Conservation (phyloP, 306 rosid species). For the Hylodesmum podocarpum region DNA sequence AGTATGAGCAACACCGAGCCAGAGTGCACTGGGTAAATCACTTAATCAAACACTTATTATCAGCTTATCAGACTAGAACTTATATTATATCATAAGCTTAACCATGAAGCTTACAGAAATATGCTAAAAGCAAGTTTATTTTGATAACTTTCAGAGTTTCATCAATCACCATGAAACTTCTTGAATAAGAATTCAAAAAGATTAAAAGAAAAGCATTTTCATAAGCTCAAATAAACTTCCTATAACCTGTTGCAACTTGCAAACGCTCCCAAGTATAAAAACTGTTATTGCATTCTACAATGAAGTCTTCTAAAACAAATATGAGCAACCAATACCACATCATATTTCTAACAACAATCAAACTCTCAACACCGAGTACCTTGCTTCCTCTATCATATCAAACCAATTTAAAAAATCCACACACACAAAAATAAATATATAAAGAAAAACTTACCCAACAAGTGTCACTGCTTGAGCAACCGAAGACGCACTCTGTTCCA, state of each 20-base stretch:
- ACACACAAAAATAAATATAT: neutral
- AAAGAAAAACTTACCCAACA: conserved; percentile 57
- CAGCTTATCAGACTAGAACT: neutral
- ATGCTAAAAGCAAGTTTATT: neutral
- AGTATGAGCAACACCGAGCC: neutral
- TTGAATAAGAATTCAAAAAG: neutral
- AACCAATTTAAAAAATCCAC: neutral
- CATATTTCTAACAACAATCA: neutral
- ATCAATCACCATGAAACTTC: neutral
- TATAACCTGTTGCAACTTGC: neutral
- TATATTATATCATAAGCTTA: neutral
- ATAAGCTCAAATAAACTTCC: neutral
- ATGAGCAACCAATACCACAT: neutral
- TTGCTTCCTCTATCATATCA: neutral
- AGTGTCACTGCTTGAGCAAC: conserved; percentile 81
- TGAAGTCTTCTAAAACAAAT: neutral
- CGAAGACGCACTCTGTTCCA: conserved; percentile 86
- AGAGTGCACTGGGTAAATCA: neutral
- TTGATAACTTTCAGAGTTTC: neutral
- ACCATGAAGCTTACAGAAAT: neutral
- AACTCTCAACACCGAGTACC: neutral
- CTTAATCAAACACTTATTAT: neutral
- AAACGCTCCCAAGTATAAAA: neutral
- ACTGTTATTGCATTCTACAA: neutral
- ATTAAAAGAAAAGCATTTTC: neutral